Conservation (phyloP, 2,329 filamentous ascomycete species). For the Trichoderma sp. region DNA sequence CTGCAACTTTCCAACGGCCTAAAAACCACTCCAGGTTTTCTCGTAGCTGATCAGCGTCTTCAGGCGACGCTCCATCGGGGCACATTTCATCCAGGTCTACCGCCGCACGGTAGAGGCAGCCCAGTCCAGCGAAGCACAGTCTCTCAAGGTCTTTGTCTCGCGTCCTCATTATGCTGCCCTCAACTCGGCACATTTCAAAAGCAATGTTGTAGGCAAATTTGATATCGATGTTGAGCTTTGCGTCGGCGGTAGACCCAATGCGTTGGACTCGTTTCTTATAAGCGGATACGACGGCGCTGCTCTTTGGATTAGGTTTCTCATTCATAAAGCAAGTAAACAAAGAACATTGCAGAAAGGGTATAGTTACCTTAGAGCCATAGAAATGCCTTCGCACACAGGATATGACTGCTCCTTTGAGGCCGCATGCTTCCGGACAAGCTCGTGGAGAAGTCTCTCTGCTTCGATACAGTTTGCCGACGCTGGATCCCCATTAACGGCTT, state of each 20-base stretch:
- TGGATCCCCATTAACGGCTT: not conserved
- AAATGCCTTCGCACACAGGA: slow-evolving; percentile 15
- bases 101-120: slow-evolving; percentile 17
- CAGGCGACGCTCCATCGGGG: not conserved
- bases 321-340: not conserved
- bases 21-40: slow-evolving; percentile 13
- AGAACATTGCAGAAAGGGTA: not conserved
- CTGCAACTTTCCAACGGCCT: not conserved
- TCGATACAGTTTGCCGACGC: not conserved
- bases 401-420: not conserved
- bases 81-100: slow-evolving; percentile 8
- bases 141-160: not conserved
- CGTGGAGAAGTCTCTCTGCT: slow-evolving; percentile 1
- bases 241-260: not conserved
- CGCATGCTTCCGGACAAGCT: not conserved
- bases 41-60: not conserved
- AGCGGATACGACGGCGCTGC: slow-evolving; percentile 8
- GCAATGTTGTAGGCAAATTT: slow-evolving; percentile 16
- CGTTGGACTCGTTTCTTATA: not conserved
- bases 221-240: slow-evolving; percentile 13
- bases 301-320: not conserved
- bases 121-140: slow-evolving; percentile 3
- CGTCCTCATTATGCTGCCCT: not conserved
- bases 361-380: slow-evolving; percentile 13
- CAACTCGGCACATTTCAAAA: slow-evolving; percentile 19